Base-by-base conservation (phyloP, 2,329 filamentous ascomycete species). In the Curvularia spicifera region DNA sequence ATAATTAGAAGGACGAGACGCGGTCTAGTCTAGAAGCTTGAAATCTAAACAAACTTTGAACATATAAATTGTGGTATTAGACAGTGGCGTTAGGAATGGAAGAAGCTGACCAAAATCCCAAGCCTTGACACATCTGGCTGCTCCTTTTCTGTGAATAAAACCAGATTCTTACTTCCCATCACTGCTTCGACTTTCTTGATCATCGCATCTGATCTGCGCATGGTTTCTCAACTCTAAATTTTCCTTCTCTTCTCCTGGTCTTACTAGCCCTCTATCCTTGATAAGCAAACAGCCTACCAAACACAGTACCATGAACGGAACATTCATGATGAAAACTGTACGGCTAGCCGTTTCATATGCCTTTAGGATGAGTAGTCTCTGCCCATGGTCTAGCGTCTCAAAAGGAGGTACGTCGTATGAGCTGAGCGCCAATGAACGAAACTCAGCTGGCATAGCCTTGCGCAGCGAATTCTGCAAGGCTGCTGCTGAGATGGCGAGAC, bases 271-370 rank as follows among this genome's bases (percentile, higher is more conserved):
- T 81, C 39, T 55, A 49, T 69, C 67, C 51, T 79, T 82, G 56
- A 88, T 78, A 10, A 87, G 78, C 0, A 83, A 9, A 59, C 82
- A 85, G 1, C 81, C 73, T 6, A 83, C 44, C 10, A 87, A 75
- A 59, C 82, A 85, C 0, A 80, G 46, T 0, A 79, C 83, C 8
- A 85, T 81, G 3, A 87, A 61, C 0, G 85, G 85, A 0, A 84
- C 79, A 68, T 84, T 84, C 39, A 86, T 69, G 24, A 84, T 81
- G 59, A 88, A 88, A 0, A 88, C 84, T 0, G 80, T 79, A 29
- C 79, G 78, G 22, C 82, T 86, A 0, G 83, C 86, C 9, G 76
- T 74, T 68, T 82, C 81, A 68, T 87, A 87, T 0, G 84, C 81
- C 39, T 77, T 63, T 7, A 84, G 59, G 2, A 87, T 80, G 13